Evolutionary conservation across 106 monocot species (phyloP), one percentile per base, ranked within the genome.

Genomic region (Ottelia alismoides): DNA sequence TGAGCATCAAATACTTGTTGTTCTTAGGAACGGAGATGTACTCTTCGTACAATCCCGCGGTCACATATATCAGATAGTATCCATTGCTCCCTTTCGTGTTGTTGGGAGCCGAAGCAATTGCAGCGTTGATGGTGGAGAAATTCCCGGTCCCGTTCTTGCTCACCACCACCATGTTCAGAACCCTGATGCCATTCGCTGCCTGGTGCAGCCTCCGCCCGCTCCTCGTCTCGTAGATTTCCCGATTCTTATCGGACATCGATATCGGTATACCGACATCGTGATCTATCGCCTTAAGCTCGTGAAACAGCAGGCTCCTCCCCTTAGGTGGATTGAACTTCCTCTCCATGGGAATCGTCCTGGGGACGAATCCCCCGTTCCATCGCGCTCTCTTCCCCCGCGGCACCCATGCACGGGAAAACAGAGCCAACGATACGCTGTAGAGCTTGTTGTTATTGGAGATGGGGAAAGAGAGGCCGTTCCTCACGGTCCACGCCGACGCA

Each of bases 351-450:
- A 35, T 20, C 30, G 3, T 17, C 30, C 7, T n/a, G 3, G 12
- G 56, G 30, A 27, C 9, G 30, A 35, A 57, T 20, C 30, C 30
- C 11, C 1, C 2, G 1, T 22, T 23, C 20, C 0, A 7, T 5
- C 18, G 17, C 19, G 31, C 0, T 2, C 2, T 20, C 31, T 27
- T 27, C 30, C 40, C 40, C 56, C 40, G 31, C 22, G 19, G 1
- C 22, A 30, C 55, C 80, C 80, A 84, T 16, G 80, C 80, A 45
- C 51, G 68, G 7, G 52, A 76, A 72, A 80, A 90, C 28, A 84
- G 77, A 0, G 89, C 63, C 14, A 90, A 72, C 1, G 84, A 80
- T 47, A 90, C 63, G 60, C 84, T 65, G 32, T 80, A 83, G 12
- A 80, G 70, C 76, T 84, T 90, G 22, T 65, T 80, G 25, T 67